Conservation (phyloP, 495 filamentous ascomycete species). For the Niebla homalea region DNA sequence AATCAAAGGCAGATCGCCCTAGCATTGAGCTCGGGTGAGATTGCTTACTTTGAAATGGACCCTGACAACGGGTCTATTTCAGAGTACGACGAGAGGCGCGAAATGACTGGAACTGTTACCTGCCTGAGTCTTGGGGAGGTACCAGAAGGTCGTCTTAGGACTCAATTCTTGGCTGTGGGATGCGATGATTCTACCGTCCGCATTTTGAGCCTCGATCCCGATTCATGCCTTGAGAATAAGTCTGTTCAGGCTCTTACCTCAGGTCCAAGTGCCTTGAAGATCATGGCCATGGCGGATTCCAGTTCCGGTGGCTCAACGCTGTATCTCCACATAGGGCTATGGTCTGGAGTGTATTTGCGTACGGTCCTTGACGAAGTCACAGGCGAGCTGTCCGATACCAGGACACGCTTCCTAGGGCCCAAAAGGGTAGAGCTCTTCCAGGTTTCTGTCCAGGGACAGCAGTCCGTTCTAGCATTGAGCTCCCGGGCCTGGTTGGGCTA, state of each 20-base stretch:
- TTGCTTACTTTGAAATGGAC: slow-evolving; percentile 97
- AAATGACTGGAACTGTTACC: slow-evolving; percentile 93
- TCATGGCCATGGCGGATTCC: slow-evolving; percentile 93
- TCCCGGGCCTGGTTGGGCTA: slow-evolving; percentile 91
- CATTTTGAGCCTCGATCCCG: slow-evolving; percentile 79
- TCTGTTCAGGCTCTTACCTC: slow-evolving; percentile 88
- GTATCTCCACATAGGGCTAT: slow-evolving; percentile 88
- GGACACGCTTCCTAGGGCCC: slow-evolving; percentile 85
- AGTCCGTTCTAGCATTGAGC: slow-evolving; percentile 81
- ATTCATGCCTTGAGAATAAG: slow-evolving; percentile 78
- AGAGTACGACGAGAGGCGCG: slow-evolving; percentile 88
- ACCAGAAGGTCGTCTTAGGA: slow-evolving; percentile 72
- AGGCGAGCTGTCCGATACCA: slow-evolving; percentile 84
- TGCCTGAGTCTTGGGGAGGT: slow-evolving; percentile 88
- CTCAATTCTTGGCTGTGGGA: slow-evolving; percentile 85
- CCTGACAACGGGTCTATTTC: slow-evolving; percentile 67
- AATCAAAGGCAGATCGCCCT: slow-evolving; percentile 90
- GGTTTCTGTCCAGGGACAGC: slow-evolving; percentile 68
- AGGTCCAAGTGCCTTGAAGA: slow-evolving; percentile 75
- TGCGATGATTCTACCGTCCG: slow-evolving; percentile 94
- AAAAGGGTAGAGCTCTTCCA: slow-evolving; percentile 77
- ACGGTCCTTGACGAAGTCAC: slow-evolving; percentile 90
- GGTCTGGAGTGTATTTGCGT: slow-evolving; percentile 87
- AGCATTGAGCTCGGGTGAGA: slow-evolving; percentile 86
- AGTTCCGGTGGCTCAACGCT: slow-evolving; percentile 62